Evolutionary conservation across 2,329 filamentous ascomycete genomes (phyloP), one percentile per base, ranked within the genome.

Genomic region (Talaromyces sp.): DNA sequence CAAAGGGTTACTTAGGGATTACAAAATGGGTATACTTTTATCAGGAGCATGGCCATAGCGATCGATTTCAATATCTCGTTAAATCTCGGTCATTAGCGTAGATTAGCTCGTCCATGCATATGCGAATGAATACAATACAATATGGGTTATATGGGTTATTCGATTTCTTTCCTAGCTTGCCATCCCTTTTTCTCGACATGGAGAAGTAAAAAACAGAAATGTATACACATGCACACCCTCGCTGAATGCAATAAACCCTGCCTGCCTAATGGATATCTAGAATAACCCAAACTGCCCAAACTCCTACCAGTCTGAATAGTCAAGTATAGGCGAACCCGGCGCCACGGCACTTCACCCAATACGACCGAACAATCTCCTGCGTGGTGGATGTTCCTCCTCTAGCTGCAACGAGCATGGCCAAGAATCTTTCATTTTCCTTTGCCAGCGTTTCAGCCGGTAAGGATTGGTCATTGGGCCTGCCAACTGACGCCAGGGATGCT

Each of bases 301-400:
- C 23, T 51, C 50, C 50, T n/a, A n/a, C 10, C 27, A 30, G 30
- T 31, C 14, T 2, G 7, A 27, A 27, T 31, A 5, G 23, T 58
- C 44, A 58, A 52, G 70, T 67, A 68, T 78, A 78, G 59, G 75
- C 74, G 66, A 77, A 78, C 7, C 72, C 72, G 59, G 73, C 70
- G 2, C 78, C 78, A 27, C 76, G 74, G 64, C 78, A 80, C 60
- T 74, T 73, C 27, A 80, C 64, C 78, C 78, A 81, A 61, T 80
- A 79, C 2, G 73, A 66, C 33, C 73, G 75, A 18, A 76, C 73
- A 61, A 78, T 63, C 40, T 77, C 71, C 57, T 72, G 69, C 5
- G 78, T 79, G 36, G 72, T 72, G 53, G 73, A 69, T 23, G 23
- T 23, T 28, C 70, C 70, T 47, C 78, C 78, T 58, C 78, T 69